phyloP scores from a whole-genome alignment of 257 asterid genomes.

The Nicotiana otophora region DNA sequence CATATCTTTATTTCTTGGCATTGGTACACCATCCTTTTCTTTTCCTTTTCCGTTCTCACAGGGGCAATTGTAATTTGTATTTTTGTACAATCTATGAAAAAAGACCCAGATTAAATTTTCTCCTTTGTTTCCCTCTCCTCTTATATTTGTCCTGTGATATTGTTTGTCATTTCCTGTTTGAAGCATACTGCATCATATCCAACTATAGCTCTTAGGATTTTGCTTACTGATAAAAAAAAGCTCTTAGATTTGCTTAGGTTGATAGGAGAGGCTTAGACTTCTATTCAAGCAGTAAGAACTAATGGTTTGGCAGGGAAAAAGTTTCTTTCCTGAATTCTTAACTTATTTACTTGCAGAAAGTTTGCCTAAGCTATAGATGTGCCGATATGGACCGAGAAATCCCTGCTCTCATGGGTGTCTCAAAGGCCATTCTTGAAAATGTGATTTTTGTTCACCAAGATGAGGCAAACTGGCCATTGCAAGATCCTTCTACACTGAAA shows the following conservation, averaged over 20 bases:
- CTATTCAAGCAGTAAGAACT: neutral
- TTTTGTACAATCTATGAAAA: neutral
- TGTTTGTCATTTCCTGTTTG: neutral
- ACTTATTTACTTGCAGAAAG: conserved; percentile 68
- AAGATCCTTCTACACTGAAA: conserved; percentile 84
- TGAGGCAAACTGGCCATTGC: conserved; percentile 99
- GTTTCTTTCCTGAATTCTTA: conserved; percentile 18
- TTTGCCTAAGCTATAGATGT: conserved; percentile 95
- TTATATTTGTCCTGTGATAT: neutral
- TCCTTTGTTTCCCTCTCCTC: too few species aligned
- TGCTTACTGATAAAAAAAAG: neutral
- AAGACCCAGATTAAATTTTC: neutral
- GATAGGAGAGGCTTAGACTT: neutral
- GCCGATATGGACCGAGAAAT: conserved; percentile 99
- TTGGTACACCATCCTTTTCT: neutral
- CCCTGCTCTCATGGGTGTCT: conserved; percentile 98
- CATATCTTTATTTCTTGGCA: neutral
- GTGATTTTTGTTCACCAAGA: conserved; percentile 98
- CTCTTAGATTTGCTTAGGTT: neutral
- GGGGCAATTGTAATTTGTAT: neutral
- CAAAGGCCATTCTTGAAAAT: conserved; percentile 94
- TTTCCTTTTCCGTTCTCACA: neutral
- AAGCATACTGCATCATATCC: neutral
- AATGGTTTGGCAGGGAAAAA: neutral
- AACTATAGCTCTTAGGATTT: neutral